These are phyloP conservation scores for Clonostachys solani DNA, from an alignment of 2,329 filamentous ascomycete species.

Conservation along the genomic window DNA sequence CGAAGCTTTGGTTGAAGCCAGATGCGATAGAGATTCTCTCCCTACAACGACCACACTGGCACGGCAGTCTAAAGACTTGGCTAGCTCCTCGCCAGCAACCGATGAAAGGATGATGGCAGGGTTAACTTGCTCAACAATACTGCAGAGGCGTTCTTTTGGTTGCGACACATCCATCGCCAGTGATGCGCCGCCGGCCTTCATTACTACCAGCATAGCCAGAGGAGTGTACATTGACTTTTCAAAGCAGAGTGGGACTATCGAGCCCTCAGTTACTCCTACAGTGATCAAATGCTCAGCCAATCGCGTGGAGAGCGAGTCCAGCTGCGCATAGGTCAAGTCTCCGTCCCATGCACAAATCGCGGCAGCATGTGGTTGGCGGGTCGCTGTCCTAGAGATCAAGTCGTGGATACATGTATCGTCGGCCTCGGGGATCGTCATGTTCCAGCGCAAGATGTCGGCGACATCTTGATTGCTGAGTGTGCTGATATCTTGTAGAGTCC, in stretches of 20 bases:
- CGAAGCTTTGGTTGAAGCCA: conserved; percentile 5
- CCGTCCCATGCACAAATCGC: conserved; percentile 18
- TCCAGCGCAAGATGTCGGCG: neutral
- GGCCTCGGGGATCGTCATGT: neutral
- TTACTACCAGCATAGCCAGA: conserved; percentile 14
- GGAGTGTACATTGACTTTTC: conserved; percentile 17
- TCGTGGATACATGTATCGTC: neutral
- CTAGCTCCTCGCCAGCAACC: conserved; percentile 18
- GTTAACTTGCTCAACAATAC: conserved; percentile 19
- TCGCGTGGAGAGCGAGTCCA: conserved; percentile 10
- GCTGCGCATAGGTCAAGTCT: conserved; percentile 11
- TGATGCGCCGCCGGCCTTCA: conserved; percentile 20
- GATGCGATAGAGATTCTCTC: conserved; percentile 11
- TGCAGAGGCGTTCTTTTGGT: conserved; percentile 8
- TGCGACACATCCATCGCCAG: conserved; percentile 14
- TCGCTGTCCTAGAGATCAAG: neutral
- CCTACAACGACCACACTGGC: neutral
- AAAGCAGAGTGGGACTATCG: conserved; percentile 16
- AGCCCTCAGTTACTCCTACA: neutral
- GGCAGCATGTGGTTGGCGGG: neutral
- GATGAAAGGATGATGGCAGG: conserved; percentile 34
- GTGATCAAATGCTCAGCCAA: conserved; percentile 7
- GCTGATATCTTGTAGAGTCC: too few species aligned
- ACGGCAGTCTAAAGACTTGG: neutral
- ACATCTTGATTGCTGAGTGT: neutral